These are phyloP conservation scores for Coemansia guatemalensis DNA, from an alignment of 192 early-diverging fungal genomes.

Conservation along the genomic window DNA sequence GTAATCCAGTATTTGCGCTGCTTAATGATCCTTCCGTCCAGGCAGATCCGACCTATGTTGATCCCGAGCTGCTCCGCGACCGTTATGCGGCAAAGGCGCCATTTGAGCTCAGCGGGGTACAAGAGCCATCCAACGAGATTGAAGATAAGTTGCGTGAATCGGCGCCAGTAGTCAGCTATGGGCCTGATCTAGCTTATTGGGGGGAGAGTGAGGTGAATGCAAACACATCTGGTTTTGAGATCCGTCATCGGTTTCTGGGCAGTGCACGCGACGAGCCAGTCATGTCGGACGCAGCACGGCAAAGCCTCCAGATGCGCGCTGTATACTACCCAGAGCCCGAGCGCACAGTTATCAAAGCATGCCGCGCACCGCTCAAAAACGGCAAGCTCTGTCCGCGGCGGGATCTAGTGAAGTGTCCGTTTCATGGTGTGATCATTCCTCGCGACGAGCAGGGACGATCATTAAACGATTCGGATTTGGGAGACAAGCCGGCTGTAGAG, in stretches of 20 bases:
- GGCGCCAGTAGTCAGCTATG: slow-evolving; percentile 67
- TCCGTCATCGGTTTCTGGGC: slow-evolving; percentile 64
- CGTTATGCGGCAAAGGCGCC: background rate
- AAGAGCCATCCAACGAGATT: slow-evolving; percentile 20
- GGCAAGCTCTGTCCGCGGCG: slow-evolving; percentile 63
- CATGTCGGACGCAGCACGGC: slow-evolving; percentile 55
- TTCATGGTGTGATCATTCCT: slow-evolving; percentile 61
- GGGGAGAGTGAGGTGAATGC: slow-evolving; percentile 58
- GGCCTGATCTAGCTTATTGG: slow-evolving; percentile 68
- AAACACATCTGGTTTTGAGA: slow-evolving; percentile 58
- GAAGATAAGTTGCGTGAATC: slow-evolving; percentile 54
- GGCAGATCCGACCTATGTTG: slow-evolving; percentile 27
- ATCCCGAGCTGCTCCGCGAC: slow-evolving; percentile 12
- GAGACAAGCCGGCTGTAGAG: background rate
- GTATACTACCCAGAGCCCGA: slow-evolving; percentile 28
- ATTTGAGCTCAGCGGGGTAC: background rate
- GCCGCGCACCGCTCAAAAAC: slow-evolving; percentile 61
- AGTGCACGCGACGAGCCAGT: slow-evolving; percentile 61
- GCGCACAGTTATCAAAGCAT: slow-evolving; percentile 56
- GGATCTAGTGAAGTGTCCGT: slow-evolving; percentile 67
- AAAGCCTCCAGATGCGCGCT: slow-evolving; percentile 58
- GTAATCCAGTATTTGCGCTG: slow-evolving; percentile 36
- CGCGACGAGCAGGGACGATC: slow-evolving; percentile 56
- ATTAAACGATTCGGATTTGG: slow-evolving; percentile 1
- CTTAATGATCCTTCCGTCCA: slow-evolving; percentile 18